Percentiles rank a stretch among this genome's conserved stretches.
These are phyloP conservation scores for Quercus phellos DNA, from an alignment of 331 rosid genomes.

Conservation along the genomic window DNA sequence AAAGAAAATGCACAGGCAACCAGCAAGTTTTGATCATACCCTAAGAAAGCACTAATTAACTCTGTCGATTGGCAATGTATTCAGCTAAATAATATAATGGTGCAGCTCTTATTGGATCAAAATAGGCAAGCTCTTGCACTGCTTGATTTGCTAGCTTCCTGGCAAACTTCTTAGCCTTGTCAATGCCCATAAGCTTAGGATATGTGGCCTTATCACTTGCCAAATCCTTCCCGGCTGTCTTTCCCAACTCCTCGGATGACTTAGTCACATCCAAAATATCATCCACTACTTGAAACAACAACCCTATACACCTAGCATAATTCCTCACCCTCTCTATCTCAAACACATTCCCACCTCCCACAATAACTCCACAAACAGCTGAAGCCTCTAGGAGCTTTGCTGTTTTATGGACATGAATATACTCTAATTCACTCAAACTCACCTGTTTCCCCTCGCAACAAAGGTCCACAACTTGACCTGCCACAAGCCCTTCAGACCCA, in stretches of 20 bases:
- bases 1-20: neutral
- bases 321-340: conserved; percentile 30
- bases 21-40: neutral
- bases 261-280: conserved; percentile 36
- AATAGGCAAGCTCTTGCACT: conserved; percentile 11
- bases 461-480: conserved; percentile 34
- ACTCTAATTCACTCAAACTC: conserved; percentile 25
- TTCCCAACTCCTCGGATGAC: conserved; percentile 26
- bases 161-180: conserved; percentile 18
- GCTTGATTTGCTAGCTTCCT: conserved; percentile 5
- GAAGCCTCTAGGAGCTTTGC: conserved; percentile 31
- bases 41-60: neutral
- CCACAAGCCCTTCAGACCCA: conserved; percentile 34
- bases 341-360: conserved; percentile 29
- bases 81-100: conserved; percentile 21
- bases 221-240: conserved; percentile 36
- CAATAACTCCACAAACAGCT: conserved; percentile 28
- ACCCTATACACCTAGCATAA: conserved; percentile 28
- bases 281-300: conserved; percentile 43
- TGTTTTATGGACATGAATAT: conserved; percentile 31
- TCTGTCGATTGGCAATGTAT: conserved; percentile 22
- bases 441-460: conserved; percentile 23
- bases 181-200: conserved; percentile 37
- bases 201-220: conserved; percentile 30
- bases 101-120: conserved; percentile 15